Percentiles rank a stretch among this genome's conserved stretches.
phyloP scores from a whole-genome alignment of 2,329 filamentous ascomycete species.

The Metarhizium anisopliae region DNA sequence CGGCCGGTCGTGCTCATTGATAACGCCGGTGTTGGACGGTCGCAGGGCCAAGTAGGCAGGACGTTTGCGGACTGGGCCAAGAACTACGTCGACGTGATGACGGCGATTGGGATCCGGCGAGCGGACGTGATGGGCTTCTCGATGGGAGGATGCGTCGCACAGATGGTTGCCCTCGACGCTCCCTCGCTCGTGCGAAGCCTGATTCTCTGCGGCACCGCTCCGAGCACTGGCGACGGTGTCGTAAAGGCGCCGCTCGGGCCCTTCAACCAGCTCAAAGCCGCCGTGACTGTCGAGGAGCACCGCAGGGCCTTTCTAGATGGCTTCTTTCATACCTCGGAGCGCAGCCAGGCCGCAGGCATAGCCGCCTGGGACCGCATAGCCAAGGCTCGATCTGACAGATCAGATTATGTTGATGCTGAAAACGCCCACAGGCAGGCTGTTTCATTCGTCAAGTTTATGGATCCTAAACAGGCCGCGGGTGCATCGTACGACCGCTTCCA shows the following conservation, averaged over 20 bases:
- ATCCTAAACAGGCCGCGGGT: conserved; percentile 21
- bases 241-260: conserved; percentile 19
- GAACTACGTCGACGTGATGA: conserved; percentile 25
- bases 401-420: conserved; percentile 16
- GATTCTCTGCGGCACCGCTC: conserved; percentile 34
- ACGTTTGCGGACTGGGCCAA: conserved; percentile 21
- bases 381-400: conserved; percentile 16
- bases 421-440: conserved; percentile 20
- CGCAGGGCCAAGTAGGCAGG: conserved; percentile 29
- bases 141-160: conserved; percentile 38
- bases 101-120: conserved; percentile 26
- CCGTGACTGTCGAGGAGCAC: conserved; percentile 23
- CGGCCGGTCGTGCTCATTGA: conserved; percentile 38
- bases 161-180: conserved; percentile 32
- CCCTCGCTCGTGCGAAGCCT: conserved; percentile 28
- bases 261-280: conserved; percentile 23
- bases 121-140: conserved; percentile 41
- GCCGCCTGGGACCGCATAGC: conserved; percentile 26
- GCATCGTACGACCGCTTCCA: conserved; percentile 24
- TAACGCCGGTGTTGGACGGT: conserved; percentile 37
- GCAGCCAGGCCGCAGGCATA: conserved; percentile 22
- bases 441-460: conserved; percentile 27
- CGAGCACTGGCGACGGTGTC: conserved; percentile 28
- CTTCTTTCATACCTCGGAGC: conserved; percentile 24
- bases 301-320: conserved; percentile 21